Evolutionary conservation across 306 rosid genomes (phyloP).

Genomic region (Lathyrus aphaca): DNA sequence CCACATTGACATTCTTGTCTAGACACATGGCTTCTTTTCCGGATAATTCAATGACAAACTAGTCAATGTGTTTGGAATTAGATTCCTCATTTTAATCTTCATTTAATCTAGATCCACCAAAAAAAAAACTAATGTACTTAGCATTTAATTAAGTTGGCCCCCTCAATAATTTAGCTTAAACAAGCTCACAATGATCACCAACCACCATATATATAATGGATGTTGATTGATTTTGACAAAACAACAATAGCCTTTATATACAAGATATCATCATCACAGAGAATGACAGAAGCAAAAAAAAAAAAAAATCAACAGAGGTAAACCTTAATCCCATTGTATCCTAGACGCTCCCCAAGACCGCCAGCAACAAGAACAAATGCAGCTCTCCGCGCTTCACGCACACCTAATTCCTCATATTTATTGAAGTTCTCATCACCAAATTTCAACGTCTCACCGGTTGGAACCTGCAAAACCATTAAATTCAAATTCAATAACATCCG

Average conservation of each 20-base stretch:
- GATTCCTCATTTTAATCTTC: background rate
- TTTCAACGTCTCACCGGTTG: slow-evolving; percentile 74
- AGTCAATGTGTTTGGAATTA: background rate
- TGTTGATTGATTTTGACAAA: slow-evolving; percentile 11
- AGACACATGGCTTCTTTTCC: slow-evolving; percentile 9
- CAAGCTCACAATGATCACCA: slow-evolving; percentile 18
- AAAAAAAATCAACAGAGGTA: background rate
- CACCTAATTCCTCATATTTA: slow-evolving; percentile 80
- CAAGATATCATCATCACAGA: slow-evolving; percentile 1
- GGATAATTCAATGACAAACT: background rate
- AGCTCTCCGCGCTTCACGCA: slow-evolving; percentile 71
- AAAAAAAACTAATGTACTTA: background rate
- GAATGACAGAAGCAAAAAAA: slow-evolving; percentile 1
- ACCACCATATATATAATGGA: background rate
- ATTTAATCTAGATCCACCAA: slow-evolving; percentile 13
- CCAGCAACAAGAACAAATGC: slow-evolving; percentile 99
- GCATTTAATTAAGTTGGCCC: slow-evolving; percentile 4
- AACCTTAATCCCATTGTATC: slow-evolving; percentile 96
- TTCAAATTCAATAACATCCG: background rate
- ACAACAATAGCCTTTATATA: slow-evolving; percentile 7
- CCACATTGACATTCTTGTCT: background rate
- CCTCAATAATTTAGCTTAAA: background rate
- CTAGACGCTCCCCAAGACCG: slow-evolving; percentile 97
- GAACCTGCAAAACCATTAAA: slow-evolving; percentile 67
- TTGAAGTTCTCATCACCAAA: slow-evolving; percentile 71